Evolutionary conservation across 2,329 filamentous ascomycete species (phyloP).

Genomic region (Claviceps sp.): DNA sequence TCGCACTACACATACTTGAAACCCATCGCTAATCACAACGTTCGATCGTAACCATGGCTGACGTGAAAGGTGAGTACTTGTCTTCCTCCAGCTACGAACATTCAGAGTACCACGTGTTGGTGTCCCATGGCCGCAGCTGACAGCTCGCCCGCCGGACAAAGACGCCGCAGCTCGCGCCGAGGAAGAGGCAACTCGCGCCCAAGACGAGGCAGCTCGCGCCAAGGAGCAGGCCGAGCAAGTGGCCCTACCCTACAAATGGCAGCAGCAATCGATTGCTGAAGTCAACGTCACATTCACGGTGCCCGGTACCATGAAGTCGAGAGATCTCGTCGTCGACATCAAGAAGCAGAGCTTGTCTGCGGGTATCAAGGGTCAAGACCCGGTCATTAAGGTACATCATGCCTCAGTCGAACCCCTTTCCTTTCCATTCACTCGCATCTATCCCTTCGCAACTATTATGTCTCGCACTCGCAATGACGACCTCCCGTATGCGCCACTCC

Average conservation of each 20-base stretch:
- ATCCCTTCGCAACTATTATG: too few relatives aligned
- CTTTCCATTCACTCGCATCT: neutral
- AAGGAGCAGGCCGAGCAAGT: slow-evolving; percentile 81
- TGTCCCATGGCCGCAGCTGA: neutral
- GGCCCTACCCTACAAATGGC: slow-evolving; percentile 92
- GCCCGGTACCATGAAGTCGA: slow-evolving; percentile 70
- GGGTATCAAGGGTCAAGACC: slow-evolving; percentile 76
- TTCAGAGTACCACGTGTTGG: too few relatives aligned
- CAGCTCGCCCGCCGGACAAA: slow-evolving; percentile 25
- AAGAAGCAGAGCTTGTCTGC: slow-evolving; percentile 67
- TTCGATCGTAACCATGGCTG: neutral
- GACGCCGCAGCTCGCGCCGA: slow-evolving; percentile 48
- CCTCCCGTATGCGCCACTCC: neutral
- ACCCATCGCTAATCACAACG: neutral
- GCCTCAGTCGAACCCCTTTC: slow-evolving; percentile 21
- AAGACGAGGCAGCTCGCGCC: slow-evolving; percentile 45
- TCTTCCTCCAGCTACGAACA: neutral
- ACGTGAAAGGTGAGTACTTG: slow-evolving; percentile 2
- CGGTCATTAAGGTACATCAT: slow-evolving; percentile 59
- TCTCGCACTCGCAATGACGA: neutral
- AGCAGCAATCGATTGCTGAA: slow-evolving; percentile 83
- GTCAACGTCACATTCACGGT: slow-evolving; percentile 68
- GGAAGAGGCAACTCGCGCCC: slow-evolving; percentile 51
- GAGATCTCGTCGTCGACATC: slow-evolving; percentile 72
- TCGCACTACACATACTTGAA: neutral